Evolutionary conservation across 2,329 filamentous ascomycete species (phyloP).

Genomic region (Penicillium sp.): DNA sequence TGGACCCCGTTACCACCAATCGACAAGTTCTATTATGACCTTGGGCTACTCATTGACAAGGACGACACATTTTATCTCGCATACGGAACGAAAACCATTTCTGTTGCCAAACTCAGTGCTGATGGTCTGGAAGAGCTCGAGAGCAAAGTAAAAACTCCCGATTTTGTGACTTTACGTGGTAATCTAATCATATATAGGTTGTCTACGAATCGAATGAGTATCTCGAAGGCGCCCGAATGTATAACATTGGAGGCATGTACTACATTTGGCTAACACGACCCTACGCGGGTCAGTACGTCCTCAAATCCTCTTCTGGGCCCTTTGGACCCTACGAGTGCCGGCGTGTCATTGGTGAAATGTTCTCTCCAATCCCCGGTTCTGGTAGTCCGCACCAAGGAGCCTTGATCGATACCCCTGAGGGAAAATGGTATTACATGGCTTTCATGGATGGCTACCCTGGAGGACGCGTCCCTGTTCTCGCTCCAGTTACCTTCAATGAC

Average conservation of each 20-base stretch:
- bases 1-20: conserved; percentile 44
- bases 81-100: conserved; percentile 52
- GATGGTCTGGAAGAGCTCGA: conserved; percentile 50
- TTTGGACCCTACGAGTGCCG: conserved; percentile 55
- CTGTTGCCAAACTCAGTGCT: conserved; percentile 51
- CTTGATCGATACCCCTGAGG: conserved; percentile 52
- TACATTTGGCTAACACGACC: conserved; percentile 54
- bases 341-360: conserved; percentile 44
- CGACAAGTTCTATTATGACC: conserved; percentile 57
- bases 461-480: conserved; percentile 57
- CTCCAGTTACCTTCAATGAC: conserved; percentile 56
- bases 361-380: conserved; percentile 45
- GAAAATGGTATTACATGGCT: conserved; percentile 59
- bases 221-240: conserved; percentile 56
- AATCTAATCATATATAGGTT: no score
- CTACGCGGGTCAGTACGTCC: conserved; percentile 49
- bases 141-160: conserved; percentile 47
- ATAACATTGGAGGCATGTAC: conserved; percentile 57
- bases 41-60: conserved; percentile 57
- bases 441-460: conserved; percentile 57
- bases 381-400: conserved; percentile 57
- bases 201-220: conserved; percentile 36
- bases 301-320: conserved; percentile 48
- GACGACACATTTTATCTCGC: conserved; percentile 60
- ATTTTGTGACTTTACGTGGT: no score